Percentiles rank a stretch among this genome's conserved stretches.
These are phyloP conservation scores for Lasiosphaeriaceae sp. DNA, from an alignment of 495 filamentous ascomycete species.

Conservation along the genomic window DNA sequence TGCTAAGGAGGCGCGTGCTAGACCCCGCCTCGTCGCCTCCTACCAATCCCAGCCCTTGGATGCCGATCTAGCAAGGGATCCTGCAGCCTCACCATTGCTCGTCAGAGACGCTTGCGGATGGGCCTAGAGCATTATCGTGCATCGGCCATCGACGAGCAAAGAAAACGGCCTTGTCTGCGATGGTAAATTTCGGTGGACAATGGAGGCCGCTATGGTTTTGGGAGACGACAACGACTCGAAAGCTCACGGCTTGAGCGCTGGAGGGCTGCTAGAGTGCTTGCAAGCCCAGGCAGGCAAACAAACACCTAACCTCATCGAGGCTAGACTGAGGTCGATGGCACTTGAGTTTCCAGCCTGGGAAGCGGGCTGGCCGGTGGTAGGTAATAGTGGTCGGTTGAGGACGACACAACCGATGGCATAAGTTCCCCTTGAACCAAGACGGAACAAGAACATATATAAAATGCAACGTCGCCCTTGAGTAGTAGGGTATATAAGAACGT, in stretches of 20 bases:
- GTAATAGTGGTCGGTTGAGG: neutral
- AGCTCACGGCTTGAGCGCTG: neutral
- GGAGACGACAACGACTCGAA: neutral
- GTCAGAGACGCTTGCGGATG: neutral
- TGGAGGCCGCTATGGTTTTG: neutral
- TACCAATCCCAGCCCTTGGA: neutral
- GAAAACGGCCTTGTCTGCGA: neutral
- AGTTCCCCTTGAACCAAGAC: neutral
- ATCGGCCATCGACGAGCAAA: neutral
- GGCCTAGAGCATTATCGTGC: neutral
- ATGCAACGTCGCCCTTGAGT: neutral
- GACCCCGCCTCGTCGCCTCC: neutral
- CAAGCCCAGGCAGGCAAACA: neutral
- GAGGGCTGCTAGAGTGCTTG: neutral
- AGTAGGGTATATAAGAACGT: neutral
- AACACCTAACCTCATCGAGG: neutral
- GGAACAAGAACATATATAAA: neutral
- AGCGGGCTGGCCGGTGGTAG: neutral
- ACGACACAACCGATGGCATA: neutral
- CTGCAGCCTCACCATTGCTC: neutral
- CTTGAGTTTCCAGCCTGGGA: neutral
- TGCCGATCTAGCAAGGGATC: neutral
- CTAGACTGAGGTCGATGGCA: neutral
- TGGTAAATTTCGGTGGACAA: neutral
- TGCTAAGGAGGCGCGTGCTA: neutral